A percentile compares a stretch with the other conserved stretches of the same genome.
Evolutionary conservation across 2,329 filamentous ascomycete genomes (phyloP).

Genomic region (Hypoxylon sp.): DNA sequence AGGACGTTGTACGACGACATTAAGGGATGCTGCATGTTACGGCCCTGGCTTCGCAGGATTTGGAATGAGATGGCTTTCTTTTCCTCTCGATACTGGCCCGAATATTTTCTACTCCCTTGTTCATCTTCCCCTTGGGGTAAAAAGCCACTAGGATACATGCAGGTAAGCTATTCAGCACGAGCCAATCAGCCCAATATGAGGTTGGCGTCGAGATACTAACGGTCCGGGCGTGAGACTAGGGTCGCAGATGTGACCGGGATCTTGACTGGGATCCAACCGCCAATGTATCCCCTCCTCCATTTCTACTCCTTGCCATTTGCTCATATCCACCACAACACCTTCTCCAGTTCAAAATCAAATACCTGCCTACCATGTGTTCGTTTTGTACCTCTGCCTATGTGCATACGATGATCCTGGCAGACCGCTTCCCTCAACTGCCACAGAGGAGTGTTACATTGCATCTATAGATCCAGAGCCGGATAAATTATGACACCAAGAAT

Average conservation of each 20-base stretch:
- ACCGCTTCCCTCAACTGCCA: conserved; percentile 24
- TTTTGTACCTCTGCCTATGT: conserved; percentile 10
- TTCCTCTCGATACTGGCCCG: conserved; percentile 19
- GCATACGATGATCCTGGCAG: conserved; percentile 16
- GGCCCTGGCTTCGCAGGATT: conserved; percentile 20
- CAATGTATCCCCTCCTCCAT: conserved; percentile 18
- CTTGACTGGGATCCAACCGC: conserved; percentile 31
- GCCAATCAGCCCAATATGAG: too few species aligned
- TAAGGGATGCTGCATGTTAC: conserved; percentile 2
- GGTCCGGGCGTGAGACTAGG: conserved; percentile 14
- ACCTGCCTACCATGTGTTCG: conserved; percentile 12
- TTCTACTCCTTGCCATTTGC: conserved; percentile 4
- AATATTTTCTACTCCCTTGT: too few species aligned
- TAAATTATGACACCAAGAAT: conserved; percentile 32
- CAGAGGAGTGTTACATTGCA: conserved; percentile 28
- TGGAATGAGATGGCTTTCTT: conserved; percentile 27
- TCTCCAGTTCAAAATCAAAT: conserved; percentile 26
- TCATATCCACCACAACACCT: conserved; percentile 13
- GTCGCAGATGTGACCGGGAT: conserved; percentile 11
- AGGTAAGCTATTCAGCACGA: conserved; percentile 26
- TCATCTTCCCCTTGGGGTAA: conserved; percentile 35
- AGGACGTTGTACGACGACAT: conserved; percentile 26
- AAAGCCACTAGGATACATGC: conserved; percentile 30
- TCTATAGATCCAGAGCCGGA: conserved; percentile 29
- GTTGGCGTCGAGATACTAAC: too few species aligned